Base-by-base conservation (phyloP, 2,329 filamentous ascomycete species). In the Fusarium chlamydosporum region DNA sequence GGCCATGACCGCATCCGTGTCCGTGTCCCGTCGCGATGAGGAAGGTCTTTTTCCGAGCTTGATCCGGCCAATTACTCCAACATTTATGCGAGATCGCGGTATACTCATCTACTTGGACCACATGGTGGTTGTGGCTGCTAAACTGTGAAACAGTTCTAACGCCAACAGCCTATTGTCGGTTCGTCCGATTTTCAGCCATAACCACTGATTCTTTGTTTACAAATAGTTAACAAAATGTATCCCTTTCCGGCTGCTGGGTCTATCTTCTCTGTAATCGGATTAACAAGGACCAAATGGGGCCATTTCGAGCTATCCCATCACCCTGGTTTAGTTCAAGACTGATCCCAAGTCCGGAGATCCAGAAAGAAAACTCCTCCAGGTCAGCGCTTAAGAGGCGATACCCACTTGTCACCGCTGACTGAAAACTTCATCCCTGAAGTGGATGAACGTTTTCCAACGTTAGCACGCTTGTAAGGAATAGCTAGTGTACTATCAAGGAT, bases 341-440 rank as follows among this genome's bases (percentile, higher is more conserved):
- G 43, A 53, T 53, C 65, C 47, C 40, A 13, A 46, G 53, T 45
- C 45, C 41, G 50, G 40, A 43, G 45, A 18, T 27, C 26, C 12
- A 53, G 29, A 58, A 46, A 58, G 37, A 60, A 58, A 59, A 53
- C 18, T 46, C 23, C 18, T 41, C 23, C 48, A 68, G 26, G 62
- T 74, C 65, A 68, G 72, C 66, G 55, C 46, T 56, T 61, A 40
- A 38, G 42, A 57, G 8, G 27, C 18, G 20, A 46, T 54, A 56
- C 37, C 51, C 66, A 56, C 66, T 60, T 60, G 51, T 57, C 58
- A 63, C 55, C 40, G 34, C 29, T 33, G 51, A 15, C 52, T 38
- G 31, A 38, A 46, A 40, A 41, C 31, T 63, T 34, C 51, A 48
- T 8, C 23, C 33, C 65, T 50, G 34, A 33, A 52, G 45, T 43